Evolutionary conservation across 345 rosid species (phyloP), one percentile per base, ranked within the genome.

Genomic region (Abelmoschus esculentus): DNA sequence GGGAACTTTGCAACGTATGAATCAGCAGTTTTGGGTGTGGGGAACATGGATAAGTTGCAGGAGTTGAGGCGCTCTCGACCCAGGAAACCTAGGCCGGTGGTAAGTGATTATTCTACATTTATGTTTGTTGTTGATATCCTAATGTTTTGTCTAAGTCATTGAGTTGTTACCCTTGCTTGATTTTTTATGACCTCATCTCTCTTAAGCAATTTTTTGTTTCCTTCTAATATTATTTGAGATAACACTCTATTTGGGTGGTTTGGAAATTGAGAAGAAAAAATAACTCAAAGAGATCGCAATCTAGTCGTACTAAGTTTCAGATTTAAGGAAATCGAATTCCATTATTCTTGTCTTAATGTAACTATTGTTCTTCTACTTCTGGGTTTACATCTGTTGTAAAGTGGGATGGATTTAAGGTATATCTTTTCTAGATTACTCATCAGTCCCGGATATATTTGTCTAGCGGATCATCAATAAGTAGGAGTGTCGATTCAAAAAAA

Each of bases 1-100:
- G 97, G 93, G 53, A 90, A 93, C 79, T 76, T 93, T 34, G 96
- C 84, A 54, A 89, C 98, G 1, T 90, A 83, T 49, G 93, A 87
- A 77, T 90, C 98, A 8, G 97, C 97, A 1, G 88, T 93, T 69
- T 65, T 90, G 64, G 96, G 97, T 50, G 86, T 87, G 67, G 91
- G 93, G 52, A 90, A 86, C 66, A 76, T 73, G 44, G 81, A 72
- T 0, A 65, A 81, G 55, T 81, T 92, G 86, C 84, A 70, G 80
- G 87, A 86, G 75, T 81, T 92, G 17, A 84, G 96, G 83, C 85
- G 81, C 67, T 90, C 96, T 50, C 77, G 93, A 74, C 97, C 96
- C 69, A 89, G 68, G 81, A 83, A 75, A 70, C 78, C 90, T 18
- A 86, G 83, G 73, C 98, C 89, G 55, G 75, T 53, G 75, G 97